Base-by-base conservation (phyloP, 768 basidiomycete species). In the Pleurotus tuber-regium region DNA sequence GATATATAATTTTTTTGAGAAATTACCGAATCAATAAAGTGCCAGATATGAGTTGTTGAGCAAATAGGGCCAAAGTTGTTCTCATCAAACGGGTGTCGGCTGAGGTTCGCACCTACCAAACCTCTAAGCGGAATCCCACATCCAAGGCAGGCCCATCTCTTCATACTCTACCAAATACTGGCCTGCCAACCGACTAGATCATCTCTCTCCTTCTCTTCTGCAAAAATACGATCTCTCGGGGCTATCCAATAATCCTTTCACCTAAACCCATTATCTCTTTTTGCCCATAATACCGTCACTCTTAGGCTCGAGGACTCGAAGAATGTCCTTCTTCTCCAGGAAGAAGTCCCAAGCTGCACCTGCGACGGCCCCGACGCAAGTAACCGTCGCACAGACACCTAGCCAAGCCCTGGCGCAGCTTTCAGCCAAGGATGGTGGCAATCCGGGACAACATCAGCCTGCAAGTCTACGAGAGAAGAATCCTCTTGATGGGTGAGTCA, bases 251-350 rank as follows among this genome's bases (percentile, higher is more conserved):
- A 46, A 46, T 29, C 30, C 23, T 30, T 18, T 35, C 24, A 54
- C 50, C 28, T 30, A 44, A 52, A n/a, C 41, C 52, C 31, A 31
- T 47, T 52, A 54, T 56, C 54, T 49, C 51, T 57, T 43, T 40
- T 52, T 33, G 58, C 53, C 79, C 77, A 70, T 79, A 82, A 86
- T 86, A 78, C 77, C 83, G 82, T 87, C 80, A 65, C 68, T 86
- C 68, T 70, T 85, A 66, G 73, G 75, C 58, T 64, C 66, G 66
- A 78, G 80, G 70, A 63, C 80, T 57, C 73, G 84, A 68, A 86
- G 86, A 83, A 92, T 92, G 90, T 90, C 89, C 79, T 92, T 91
- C 88, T 92, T 92, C 81, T 86, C 82, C 38, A 80, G 88, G 80
- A 90, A 84, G 85, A 91, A 89, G 80, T 79, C 84, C 57, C 76